A percentile compares a stretch with the other conserved stretches of the same genome.
Evolutionary conservation across 495 filamentous ascomycete species (phyloP).

Genomic region (Xylaria grammica): DNA sequence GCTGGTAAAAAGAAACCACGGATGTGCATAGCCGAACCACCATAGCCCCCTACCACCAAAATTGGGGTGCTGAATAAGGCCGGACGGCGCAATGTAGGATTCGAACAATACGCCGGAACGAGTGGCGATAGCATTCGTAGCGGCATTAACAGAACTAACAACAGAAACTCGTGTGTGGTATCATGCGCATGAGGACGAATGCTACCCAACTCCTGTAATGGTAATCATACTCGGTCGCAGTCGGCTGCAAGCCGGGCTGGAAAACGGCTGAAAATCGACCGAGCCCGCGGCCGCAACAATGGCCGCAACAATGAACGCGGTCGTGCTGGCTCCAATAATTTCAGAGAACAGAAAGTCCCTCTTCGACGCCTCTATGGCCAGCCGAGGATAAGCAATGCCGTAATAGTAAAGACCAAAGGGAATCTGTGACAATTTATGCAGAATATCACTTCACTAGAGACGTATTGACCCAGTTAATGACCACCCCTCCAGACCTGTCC

Average conservation of each 20-base stretch:
- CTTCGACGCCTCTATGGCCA: conserved; percentile 38
- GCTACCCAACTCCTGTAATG: conserved; percentile 15
- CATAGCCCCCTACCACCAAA: neutral
- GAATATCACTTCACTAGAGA: neutral
- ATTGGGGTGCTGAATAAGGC: conserved; percentile 16
- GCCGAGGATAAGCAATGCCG: conserved; percentile 27
- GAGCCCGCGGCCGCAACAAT: neutral
- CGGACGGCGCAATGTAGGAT: neutral
- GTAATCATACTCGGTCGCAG: neutral
- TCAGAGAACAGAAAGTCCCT: conserved; percentile 23
- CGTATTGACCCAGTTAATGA: neutral
- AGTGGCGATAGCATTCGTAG: neutral
- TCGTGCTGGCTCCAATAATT: conserved; percentile 7
- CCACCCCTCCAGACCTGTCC: neutral
- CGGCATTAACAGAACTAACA: conserved; percentile 24
- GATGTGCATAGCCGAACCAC: conserved; percentile 22
- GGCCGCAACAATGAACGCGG: too few species aligned
- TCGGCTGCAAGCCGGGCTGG: neutral
- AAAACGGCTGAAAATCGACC: neutral
- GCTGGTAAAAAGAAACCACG: neutral
- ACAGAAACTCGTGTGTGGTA: conserved; percentile 31
- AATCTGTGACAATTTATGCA: neutral
- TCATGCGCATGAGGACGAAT: conserved; percentile 37
- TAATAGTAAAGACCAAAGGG: neutral
- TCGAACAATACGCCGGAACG: neutral